Conservation (phyloP, 768 basidiomycete species). For the Trametes meyenii region DNA sequence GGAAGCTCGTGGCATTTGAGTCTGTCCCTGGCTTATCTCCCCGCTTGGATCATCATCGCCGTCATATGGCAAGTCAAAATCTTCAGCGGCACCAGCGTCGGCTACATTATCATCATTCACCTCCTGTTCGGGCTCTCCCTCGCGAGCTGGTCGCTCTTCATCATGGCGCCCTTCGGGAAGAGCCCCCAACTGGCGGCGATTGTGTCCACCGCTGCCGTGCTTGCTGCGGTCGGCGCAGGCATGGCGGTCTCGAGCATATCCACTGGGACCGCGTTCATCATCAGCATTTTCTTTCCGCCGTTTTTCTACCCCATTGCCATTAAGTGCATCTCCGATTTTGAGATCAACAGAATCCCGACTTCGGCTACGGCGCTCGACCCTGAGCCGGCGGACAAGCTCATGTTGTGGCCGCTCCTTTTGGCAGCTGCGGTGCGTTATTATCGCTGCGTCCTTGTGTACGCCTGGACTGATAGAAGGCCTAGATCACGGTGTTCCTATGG, state of each 20-base stretch:
- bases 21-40: conserved; percentile 68
- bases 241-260: conserved; percentile 47
- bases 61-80: conserved; percentile 68
- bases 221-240: conserved; percentile 69
- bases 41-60: conserved; percentile 72
- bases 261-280: conserved; percentile 56
- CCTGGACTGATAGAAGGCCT: not conserved
- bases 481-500: conserved; percentile 78
- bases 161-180: conserved; percentile 70
- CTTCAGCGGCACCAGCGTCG: conserved; percentile 60
- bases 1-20: conserved; percentile 65
- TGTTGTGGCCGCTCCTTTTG: conserved; percentile 60
- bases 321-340: conserved; percentile 68
- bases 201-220: conserved; percentile 61
- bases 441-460: not conserved
- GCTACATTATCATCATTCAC: conserved; percentile 66
- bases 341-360: conserved; percentile 57
- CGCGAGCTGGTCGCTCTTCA: conserved; percentile 72
- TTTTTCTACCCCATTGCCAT: conserved; percentile 75
- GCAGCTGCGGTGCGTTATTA: conserved; percentile 57
- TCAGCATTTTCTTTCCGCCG: conserved; percentile 74
- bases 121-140: conserved; percentile 68
- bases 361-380: conserved; percentile 62
- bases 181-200: conserved; percentile 75
- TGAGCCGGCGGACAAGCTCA: conserved; percentile 46